Percentiles rank a stretch among this genome's conserved stretches.
Evolutionary conservation across 371 early-diverging fungal species (phyloP).

Genomic region (Apophysomyces ossiformis): DNA sequence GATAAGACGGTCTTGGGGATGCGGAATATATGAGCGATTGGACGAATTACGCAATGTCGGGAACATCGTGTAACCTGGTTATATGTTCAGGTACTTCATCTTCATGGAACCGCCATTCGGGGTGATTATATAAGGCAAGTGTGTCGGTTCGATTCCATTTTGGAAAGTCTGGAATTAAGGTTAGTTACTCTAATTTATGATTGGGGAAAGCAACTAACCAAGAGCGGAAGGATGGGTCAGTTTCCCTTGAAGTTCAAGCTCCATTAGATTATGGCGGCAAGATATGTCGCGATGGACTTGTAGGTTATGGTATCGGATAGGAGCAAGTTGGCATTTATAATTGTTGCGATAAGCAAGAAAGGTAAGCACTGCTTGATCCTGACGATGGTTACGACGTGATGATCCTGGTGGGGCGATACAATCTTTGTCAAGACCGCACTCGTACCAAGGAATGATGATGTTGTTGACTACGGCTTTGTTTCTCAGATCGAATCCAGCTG

Average conservation of each 20-base stretch:
- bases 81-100: constrained; percentile 29
- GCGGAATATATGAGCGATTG: neutral
- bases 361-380: constrained; percentile 64
- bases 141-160: constrained; percentile 37
- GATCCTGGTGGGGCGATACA: constrained; percentile 65
- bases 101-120: constrained; percentile 38
- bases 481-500: constrained; percentile 52
- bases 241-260: constrained; percentile 29
- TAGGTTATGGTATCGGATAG: constrained; percentile 18
- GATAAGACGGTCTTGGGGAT: neutral
- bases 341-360: constrained; percentile 44
- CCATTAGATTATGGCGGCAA: constrained; percentile 28
- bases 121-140: constrained; percentile 31
- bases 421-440: constrained; percentile 51
- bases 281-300: constrained; percentile 33
- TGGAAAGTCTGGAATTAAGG: constrained; percentile 25
- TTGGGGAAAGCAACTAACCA: constrained; percentile 20
- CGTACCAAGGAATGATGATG: constrained; percentile 54
- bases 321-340: constrained; percentile 22
- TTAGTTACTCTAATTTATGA: neutral
- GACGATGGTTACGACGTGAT: constrained; percentile 56
- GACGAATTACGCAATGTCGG: neutral
- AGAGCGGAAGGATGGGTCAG: constrained; percentile 31
- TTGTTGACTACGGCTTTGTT: constrained; percentile 41
- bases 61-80: neutral